Base-by-base conservation (phyloP, 108 stramenopile species). In the Fragilaria crotonensis region DNA sequence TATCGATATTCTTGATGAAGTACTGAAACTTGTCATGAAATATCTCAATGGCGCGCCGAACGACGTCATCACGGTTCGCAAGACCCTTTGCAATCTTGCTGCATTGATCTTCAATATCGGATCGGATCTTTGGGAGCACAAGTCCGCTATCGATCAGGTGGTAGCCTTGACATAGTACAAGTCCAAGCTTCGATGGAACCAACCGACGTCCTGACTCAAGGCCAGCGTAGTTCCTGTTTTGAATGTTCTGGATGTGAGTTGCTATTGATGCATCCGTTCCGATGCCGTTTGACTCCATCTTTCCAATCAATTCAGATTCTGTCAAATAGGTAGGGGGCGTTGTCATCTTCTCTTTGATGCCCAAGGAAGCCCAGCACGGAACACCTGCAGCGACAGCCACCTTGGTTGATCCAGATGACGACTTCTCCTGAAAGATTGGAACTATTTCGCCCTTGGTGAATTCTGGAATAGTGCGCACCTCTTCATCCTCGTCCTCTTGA, bases 231-330 rank as follows among this genome's bases (percentile, higher is more conserved):
- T 90, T 88, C 27, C 95, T 65, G 33, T 87, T 90, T 26, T 75
- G 59, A 53, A 96, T 84, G 50, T 96, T 96, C 57, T 96, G 80
- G 56, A 96, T 94, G 57, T 96, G 95, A 5, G 90, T 86, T 7
- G 83, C 63, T 21, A 89, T 87, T 26, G 74, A 78, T 0, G 87
- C 89, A 64, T 89, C 87, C 0, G 87, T 83, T 1, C 95, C 92
- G 48, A 96, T 96, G 2, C 92, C 92, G 62, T 96, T 66, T 32
- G 83, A 82, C 62, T 96, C 95, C 95, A 96, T 96, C 58, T 71
- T 60, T 2, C 71, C 68, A 56, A 96, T 96, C 56, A 96, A 67
- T 52, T 93, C 90, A 11, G 81, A 83, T 54, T 96, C 95, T 23
- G 90, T 90, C 7, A 96, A 59, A 57, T 89, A 87, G 4, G 80